Base-by-base conservation (phyloP, 2,329 filamentous ascomycete genomes). In the Triangularia setosa region DNA sequence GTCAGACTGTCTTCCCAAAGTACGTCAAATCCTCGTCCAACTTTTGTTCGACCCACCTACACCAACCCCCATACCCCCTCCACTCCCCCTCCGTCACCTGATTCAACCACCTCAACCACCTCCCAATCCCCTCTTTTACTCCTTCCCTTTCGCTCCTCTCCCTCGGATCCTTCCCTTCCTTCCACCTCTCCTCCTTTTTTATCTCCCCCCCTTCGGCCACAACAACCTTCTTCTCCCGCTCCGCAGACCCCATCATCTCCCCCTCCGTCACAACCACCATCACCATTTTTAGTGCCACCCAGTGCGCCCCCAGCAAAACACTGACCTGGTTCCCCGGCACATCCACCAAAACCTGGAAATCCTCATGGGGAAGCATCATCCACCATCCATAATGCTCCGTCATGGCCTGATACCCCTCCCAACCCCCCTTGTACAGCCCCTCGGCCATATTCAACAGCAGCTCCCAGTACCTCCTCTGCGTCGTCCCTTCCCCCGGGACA, bases 311-410 rank as follows among this genome's bases (percentile, higher is more conserved):
- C 52, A 86, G 75, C 28, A 86, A 73, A 48, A 81, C 62, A 64
- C 80, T 78, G 16, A 78, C 75, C 69, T 81, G 81, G 69, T 80
- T 81, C 27, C 69, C 68, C 27, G 79, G 74, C 70, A 23, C 28
- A 9, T 84, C 79, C 67, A 85, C 77, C 60, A 86, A 73, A 58
- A 76, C 75, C 67, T 81, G 79, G 72, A 86, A 86, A 57, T 79
- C 75, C 35, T 78, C 76, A 67, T 86, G 83, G 8, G 83, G 80
- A 7, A 86, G 77, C 72, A 83, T 78, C 78, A 85, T 85, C 83
- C 83, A 86, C 84, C 83, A 86, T 3, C 72, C 77, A 70, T 84
- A 85, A 69, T 84, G 82, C 61, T 77, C 74, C 52, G 76, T 77
- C 60, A 85, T 77, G n/a, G 79, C 74, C 66, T 79, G 75, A 70